Conservation (phyloP, 495 filamentous ascomycete species). For the Talaromyces stipitatus region DNA sequence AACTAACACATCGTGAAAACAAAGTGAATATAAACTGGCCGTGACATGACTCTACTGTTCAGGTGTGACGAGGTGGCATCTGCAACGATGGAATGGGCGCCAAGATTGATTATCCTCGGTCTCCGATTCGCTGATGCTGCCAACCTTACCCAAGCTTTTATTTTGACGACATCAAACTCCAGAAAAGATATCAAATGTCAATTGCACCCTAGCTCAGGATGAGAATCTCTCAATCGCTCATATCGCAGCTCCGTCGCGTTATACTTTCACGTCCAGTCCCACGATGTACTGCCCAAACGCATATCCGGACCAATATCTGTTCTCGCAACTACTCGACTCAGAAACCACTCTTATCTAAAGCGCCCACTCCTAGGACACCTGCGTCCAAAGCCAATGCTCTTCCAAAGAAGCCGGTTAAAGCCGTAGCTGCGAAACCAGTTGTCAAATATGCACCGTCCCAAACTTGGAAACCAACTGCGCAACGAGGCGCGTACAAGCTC, state of each 20-base stretch:
- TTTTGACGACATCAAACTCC: background rate
- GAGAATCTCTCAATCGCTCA: background rate
- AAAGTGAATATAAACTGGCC: background rate
- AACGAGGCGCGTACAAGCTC: conserved; percentile 24
- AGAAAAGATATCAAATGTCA: background rate
- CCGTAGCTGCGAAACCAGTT: conserved; percentile 7
- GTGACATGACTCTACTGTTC: too few species aligned
- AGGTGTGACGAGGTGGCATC: background rate
- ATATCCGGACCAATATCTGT: background rate
- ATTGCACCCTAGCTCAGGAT: background rate
- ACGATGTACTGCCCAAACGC: background rate
- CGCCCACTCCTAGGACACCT: background rate
- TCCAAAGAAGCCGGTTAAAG: conserved; percentile 15
- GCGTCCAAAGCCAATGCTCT: conserved; percentile 17
- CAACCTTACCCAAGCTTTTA: background rate
- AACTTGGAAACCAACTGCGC: conserved; percentile 14
- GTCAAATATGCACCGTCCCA: conserved; percentile 9
- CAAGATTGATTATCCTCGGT: background rate
- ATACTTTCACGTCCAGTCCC: background rate
- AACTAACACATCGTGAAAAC: background rate
- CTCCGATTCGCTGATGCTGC: background rate
- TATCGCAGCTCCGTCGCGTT: background rate
- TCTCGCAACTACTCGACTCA: background rate
- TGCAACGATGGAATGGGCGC: background rate
- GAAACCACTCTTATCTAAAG: background rate